phyloP scores from a whole-genome alignment of 2,329 filamentous ascomycete species.

The Aquanectria penicillioides region DNA sequence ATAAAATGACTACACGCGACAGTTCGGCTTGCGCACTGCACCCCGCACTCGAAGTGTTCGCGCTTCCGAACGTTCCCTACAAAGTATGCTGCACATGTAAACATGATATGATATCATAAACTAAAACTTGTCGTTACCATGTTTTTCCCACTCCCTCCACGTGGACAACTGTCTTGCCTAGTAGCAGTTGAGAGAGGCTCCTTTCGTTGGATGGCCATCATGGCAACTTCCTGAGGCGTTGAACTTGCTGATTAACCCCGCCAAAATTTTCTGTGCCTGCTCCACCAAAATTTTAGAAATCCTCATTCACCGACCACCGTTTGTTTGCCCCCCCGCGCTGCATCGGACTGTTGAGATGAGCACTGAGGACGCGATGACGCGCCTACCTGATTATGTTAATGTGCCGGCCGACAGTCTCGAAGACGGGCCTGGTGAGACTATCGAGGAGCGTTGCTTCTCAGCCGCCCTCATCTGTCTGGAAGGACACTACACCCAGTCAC shows the following conservation, averaged over 20 bases:
- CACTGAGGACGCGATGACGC: constrained; percentile 38
- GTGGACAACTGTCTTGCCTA: too few species aligned
- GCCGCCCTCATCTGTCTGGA: constrained; percentile 70
- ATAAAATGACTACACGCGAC: too few species aligned
- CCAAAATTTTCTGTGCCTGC: constrained; percentile 39
- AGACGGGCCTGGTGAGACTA: constrained; percentile 54
- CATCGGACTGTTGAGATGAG: constrained; percentile 26
- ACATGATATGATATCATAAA: too few species aligned
- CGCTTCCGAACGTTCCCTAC: too few species aligned
- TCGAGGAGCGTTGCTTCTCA: constrained; percentile 72
- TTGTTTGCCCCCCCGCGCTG: constrained; percentile 9
- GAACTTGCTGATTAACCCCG: constrained; percentile 39
- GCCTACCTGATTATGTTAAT: constrained; percentile 37
- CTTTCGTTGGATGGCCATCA: background rate
- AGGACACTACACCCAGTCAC: constrained; percentile 67
- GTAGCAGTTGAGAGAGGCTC: background rate
- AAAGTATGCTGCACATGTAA: too few species aligned
- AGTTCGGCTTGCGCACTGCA: too few species aligned
- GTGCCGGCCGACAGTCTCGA: constrained; percentile 27
- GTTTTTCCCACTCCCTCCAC: too few species aligned
- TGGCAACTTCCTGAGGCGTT: constrained; percentile 5
- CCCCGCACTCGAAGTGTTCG: background rate
- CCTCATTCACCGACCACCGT: constrained; percentile 18
- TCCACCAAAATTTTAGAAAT: constrained; percentile 35
- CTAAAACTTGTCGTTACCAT: too few species aligned